Percentiles rank a stretch among this genome's conserved stretches.
These are phyloP conservation scores for Chlorella sp. DNA, from an alignment of 139 green algal genomes.

Conservation along the genomic window DNA sequence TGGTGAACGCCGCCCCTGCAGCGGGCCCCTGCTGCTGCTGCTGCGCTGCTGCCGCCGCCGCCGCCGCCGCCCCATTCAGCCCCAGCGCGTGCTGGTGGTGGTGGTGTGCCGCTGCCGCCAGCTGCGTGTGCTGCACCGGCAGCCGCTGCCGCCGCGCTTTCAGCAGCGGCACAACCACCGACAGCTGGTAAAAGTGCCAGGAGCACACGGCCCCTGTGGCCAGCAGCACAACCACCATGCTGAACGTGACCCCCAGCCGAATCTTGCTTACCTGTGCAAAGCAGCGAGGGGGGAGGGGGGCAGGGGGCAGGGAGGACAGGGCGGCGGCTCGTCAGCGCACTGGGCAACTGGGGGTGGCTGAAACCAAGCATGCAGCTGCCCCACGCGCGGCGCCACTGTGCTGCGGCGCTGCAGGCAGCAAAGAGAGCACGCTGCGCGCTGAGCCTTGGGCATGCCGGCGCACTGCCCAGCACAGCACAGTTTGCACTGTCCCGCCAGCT, in stretches of 20 bases:
- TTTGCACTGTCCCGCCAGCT: too few species aligned
- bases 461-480: too few species aligned
- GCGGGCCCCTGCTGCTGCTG: background rate
- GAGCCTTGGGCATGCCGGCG: too few species aligned
- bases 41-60: background rate
- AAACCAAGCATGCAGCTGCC: too few species aligned
- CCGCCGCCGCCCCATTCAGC: background rate
- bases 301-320: background rate
- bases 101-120: background rate
- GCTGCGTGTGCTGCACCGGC: background rate
- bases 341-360: too few species aligned
- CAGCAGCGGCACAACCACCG: conserved; percentile 25
- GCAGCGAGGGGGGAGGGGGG: background rate
- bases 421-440: too few species aligned
- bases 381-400: too few species aligned
- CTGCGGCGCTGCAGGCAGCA: too few species aligned
- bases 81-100: background rate
- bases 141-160: background rate
- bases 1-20: background rate
- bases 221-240: background rate
- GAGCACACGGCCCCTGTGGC: background rate
- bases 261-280: conserved; percentile 24
- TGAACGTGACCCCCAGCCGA: conserved; percentile 3
- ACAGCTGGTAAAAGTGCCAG: conserved; percentile 31
- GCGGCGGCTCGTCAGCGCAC: too few species aligned